These are phyloP conservation scores for Stagonosporopsis chrysanthemi DNA, from an alignment of 2,329 filamentous ascomycete species.

Conservation along the genomic window DNA sequence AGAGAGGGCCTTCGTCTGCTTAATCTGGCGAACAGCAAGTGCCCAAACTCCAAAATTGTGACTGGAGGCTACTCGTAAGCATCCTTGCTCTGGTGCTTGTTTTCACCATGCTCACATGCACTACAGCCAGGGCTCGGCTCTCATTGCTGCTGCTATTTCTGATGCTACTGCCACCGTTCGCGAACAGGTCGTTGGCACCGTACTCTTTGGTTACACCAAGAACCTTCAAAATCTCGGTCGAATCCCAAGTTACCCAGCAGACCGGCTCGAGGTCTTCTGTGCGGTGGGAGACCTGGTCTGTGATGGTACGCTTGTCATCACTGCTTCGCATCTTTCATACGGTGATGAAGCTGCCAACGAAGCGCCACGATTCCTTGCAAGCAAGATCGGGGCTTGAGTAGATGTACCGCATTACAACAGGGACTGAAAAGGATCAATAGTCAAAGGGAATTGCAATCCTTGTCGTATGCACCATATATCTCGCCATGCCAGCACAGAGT, in stretches of 20 bases:
- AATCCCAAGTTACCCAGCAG: constrained; percentile 46
- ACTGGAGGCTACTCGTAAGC: constrained; percentile 54
- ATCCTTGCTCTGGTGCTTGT: not conserved
- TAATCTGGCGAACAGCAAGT: constrained; percentile 48
- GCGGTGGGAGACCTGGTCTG: constrained; percentile 48
- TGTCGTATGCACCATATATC: too few species aligned
- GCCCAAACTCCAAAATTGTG: constrained; percentile 49
- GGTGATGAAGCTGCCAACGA: constrained; percentile 30
- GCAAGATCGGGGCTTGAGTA: constrained; percentile 23
- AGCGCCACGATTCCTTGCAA: constrained; percentile 38
- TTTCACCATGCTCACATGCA: not conserved
- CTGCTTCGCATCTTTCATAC: constrained; percentile 46
- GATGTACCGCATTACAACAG: too few species aligned
- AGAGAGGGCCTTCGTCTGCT: constrained; percentile 45
- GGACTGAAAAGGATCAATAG: too few species aligned
- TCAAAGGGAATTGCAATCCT: too few species aligned
- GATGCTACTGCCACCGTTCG: constrained; percentile 38
- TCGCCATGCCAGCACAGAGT: too few species aligned
- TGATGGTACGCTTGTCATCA: constrained; percentile 43
- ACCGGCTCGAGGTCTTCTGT: constrained; percentile 48
- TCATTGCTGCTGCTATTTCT: constrained; percentile 48
- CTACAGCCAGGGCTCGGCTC: constrained; percentile 49
- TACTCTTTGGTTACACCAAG: constrained; percentile 52
- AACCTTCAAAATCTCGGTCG: constrained; percentile 48
- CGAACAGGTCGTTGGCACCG: constrained; percentile 47